phyloP scores from a whole-genome alignment of 2,329 filamentous ascomycete species.

The Neopestalotiopsis sp. region DNA sequence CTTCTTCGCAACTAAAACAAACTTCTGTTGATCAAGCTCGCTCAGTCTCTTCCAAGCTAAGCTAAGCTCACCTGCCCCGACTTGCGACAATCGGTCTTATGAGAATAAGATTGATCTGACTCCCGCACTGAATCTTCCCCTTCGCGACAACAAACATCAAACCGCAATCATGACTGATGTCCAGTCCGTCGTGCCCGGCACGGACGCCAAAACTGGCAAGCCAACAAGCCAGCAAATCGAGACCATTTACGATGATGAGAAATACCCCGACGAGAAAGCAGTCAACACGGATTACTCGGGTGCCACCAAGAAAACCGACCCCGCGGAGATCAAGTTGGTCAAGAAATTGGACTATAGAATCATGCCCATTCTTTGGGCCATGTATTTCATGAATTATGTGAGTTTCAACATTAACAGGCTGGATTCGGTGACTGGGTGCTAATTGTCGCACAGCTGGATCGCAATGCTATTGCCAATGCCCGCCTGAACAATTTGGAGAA shows the following conservation, averaged over 20 bases:
- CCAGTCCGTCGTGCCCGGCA: neutral
- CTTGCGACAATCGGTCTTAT: neutral
- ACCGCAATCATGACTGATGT: neutral
- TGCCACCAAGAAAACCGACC: constrained; percentile 38
- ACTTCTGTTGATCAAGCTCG: neutral
- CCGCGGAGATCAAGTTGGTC: constrained; percentile 42
- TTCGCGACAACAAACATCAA: neutral
- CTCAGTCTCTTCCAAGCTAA: neutral
- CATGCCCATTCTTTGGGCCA: constrained; percentile 46
- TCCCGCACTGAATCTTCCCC: neutral
- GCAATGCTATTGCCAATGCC: constrained; percentile 50
- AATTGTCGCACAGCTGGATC: constrained; percentile 43
- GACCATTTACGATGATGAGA: constrained; percentile 5
- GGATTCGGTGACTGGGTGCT: neutral
- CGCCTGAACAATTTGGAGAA: constrained; percentile 34
- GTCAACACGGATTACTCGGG: constrained; percentile 37
- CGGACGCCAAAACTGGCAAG: neutral
- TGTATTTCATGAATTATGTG: constrained; percentile 48
- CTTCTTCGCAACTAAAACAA: neutral
- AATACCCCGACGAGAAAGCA: neutral
- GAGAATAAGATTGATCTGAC: neutral
- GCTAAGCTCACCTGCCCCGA: neutral
- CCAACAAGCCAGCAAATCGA: constrained; percentile 9
- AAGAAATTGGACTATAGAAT: constrained; percentile 43
- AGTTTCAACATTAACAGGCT: constrained; percentile 10